Base-by-base conservation (phyloP, 2,329 filamentous ascomycete species). In the Shiraia bambusicola region DNA sequence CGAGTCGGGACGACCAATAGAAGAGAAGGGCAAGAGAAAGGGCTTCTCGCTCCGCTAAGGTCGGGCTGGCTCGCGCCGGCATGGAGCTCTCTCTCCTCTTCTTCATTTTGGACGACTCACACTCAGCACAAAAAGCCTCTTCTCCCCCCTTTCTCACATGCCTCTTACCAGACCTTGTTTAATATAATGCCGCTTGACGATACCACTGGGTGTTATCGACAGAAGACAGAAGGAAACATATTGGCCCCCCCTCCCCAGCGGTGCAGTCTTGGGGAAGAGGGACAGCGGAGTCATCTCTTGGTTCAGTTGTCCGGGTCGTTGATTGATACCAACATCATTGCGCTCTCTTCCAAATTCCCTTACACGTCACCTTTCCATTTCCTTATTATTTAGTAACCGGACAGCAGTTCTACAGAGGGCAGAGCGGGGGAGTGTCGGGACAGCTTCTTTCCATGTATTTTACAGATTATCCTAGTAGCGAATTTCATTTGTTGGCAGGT, bases 1-100 rank as follows among this genome's bases (percentile, higher is more conserved):
- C 76, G 93, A 98, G 75, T 95, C 87, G 69, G 93, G 93, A 66
- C 82, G 93, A 70, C 93, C 93, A 54, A 76, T 97, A 76, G 93
- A 97, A 77, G 91, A 97, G 78, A 92, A 97, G 79, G 86, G 86
- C 76, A 95, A 95, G 86, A 88, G 90, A 76, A 97, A 97, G 88
- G 92, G 92, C 47, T 98, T 98, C 82, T 98, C 93, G 56, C 87
- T 98, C 70, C 90, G 93, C 75, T 95, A 92, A 69, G 56, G 27
- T 25, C 28, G 27, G 44, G 35, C 37, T 13, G 29, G 34, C 15
- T 34, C 39, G 44, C 42, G 50, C 40, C 34, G 28, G 40, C 29
- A 47, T 46, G 36, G 42, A 38, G 42, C 40, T 16, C 26, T 28
- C 19, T 35, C 41, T n/a, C n/a, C n/a, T n/a, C 34, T 26, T 43